These are phyloP conservation scores for Leccinellum albellum DNA, from an alignment of 768 basidiomycete genomes.

Conservation along the genomic window DNA sequence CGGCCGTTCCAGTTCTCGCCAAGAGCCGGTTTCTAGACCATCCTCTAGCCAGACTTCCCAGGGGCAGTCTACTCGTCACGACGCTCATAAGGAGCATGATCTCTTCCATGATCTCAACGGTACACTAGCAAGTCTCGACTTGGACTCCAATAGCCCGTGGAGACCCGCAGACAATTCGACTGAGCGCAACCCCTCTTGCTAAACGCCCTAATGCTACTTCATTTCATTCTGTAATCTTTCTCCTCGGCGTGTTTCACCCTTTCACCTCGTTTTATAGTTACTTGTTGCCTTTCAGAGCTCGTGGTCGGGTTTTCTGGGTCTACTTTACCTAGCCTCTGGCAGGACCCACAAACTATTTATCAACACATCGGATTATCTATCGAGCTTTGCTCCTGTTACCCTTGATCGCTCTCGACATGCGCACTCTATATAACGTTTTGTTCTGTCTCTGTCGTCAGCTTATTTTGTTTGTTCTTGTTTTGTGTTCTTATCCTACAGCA, in stretches of 20 bases:
- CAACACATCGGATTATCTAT: constrained; percentile 31
- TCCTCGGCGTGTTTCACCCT: constrained; percentile 9
- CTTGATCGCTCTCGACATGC: constrained; percentile 36
- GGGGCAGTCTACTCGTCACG: constrained; percentile 20
- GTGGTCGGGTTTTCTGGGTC: constrained; percentile 15
- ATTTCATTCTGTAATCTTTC: constrained; percentile 6
- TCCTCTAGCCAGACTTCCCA: constrained; percentile 43
- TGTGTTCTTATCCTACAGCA: constrained; percentile 17
- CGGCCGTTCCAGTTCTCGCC: constrained; percentile 40
- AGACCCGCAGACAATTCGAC: constrained; percentile 22
- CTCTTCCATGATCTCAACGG: constrained; percentile 68
- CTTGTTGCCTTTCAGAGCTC: constrained; percentile 11
- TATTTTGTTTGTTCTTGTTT: constrained; percentile 31
- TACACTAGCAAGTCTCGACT: constrained; percentile 69
- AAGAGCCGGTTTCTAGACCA: constrained; percentile 53
- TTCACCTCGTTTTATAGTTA: constrained; percentile 24
- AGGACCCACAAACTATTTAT: constrained; percentile 27
- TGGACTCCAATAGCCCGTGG: constrained; percentile 46
- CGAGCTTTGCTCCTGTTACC: constrained; percentile 34
- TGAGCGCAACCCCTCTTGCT: constrained; percentile 19
- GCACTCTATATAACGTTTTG: constrained; percentile 34
- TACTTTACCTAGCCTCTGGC: constrained; percentile 15
- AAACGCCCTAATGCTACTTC: constrained; percentile 10
- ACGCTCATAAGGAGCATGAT: constrained; percentile 42
- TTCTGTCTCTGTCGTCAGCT: constrained; percentile 26